A percentile compares a stretch with the other conserved stretches of the same genome.
Conservation (phyloP, 257 asterid species). For the Salvia rosmarinus region DNA sequence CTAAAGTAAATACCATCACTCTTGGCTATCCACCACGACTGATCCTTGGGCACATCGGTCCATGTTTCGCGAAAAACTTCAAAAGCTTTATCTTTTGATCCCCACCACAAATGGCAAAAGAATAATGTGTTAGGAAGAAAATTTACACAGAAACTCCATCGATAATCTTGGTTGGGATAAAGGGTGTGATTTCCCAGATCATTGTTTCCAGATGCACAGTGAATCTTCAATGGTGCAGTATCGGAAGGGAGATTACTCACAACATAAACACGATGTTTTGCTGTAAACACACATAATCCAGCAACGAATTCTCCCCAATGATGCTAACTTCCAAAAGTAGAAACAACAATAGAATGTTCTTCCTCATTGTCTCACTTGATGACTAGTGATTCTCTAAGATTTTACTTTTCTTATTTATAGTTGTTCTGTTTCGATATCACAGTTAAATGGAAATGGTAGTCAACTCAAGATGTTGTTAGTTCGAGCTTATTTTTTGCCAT, state of each 20-base stretch:
- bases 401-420: background rate
- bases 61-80: background rate
- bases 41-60: background rate
- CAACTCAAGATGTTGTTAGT: background rate
- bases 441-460: background rate
- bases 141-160: slow-evolving; percentile 2
- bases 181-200: slow-evolving; percentile 12
- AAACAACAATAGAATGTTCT: background rate
- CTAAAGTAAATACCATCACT: slow-evolving; percentile 12
- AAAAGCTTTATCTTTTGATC: background rate
- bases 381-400: background rate
- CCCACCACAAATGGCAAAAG: slow-evolving; percentile 19
- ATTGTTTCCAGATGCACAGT: slow-evolving; percentile 16
- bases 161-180: background rate
- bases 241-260: background rate
- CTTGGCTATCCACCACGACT: background rate
- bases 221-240: slow-evolving; percentile 4
- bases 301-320: background rate
- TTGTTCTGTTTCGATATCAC: background rate
- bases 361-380: background rate
- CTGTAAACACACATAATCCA: background rate
- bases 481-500: background rate
- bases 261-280: background rate
- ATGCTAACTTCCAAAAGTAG: background rate
- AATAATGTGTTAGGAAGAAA: background rate